Evolutionary conservation across 2,329 filamentous ascomycete species (phyloP), one percentile per base, ranked within the genome.

Genomic region (Aspergillus eucalypticola): DNA sequence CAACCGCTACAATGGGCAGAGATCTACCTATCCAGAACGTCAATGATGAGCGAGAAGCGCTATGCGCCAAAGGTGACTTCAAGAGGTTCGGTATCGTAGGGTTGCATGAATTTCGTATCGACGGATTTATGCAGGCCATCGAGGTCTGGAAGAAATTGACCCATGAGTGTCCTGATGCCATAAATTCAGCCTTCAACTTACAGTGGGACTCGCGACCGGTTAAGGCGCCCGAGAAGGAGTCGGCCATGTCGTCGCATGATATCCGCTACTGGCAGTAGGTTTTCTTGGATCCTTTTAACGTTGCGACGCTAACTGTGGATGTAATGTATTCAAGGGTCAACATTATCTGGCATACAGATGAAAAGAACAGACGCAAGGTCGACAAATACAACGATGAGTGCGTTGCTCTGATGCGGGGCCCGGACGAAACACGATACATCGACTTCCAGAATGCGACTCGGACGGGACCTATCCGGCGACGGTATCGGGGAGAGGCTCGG

Each of bases 181-280:
- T 44, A 10, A 54, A 42, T 1, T 42, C 52, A 8, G n/a, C 19
- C 1, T 54, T 54, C 15, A 42, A 42, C 19, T 10, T 54, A 23
- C 52, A 54, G 38, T 54, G 52, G 52, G 38, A 54, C n/a, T 25
- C 52, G 4, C 21, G 52, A n/a, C 10, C 23, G 2, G 13, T 19
- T 8, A 23, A 11, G 21, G 1, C 38, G 10, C 52, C 52, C 23
- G 38, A 54, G 3, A 8, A 6, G 8, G 52, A 54, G 5, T 54
- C 52, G 10, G 52, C 52, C n/a, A 41, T 17, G 8, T 54, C 35
- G 1, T 27, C 38, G 15, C 52, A 54, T 54, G 52, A 54, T 29
- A 23, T 54, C 13, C 52, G 52, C 17, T 54, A 44, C 38, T 54
- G 52, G 39, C 52, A 54, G 52, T 54, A 42, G 15, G 52, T 44